phyloP scores from a whole-genome alignment of 2,329 filamentous ascomycete species.

The Hysterium pulicare region DNA sequence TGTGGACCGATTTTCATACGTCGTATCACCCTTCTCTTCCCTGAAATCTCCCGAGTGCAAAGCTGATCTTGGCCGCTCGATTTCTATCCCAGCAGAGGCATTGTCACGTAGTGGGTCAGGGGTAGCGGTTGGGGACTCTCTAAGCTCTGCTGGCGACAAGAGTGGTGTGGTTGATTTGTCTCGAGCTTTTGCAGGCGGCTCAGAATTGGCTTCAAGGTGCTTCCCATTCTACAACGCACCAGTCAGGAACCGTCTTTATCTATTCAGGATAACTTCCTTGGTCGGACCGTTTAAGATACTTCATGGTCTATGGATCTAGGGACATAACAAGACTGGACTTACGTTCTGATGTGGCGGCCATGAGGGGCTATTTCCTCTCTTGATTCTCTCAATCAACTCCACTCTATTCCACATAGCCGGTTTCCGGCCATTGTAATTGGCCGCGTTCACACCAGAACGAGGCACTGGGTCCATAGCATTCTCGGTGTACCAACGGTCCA shows the following conservation, averaged over 20 bases:
- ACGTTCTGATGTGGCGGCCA: constrained; percentile 68
- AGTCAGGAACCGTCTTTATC: too few species aligned
- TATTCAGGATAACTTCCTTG: too few species aligned
- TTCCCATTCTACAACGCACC: constrained; percentile 14
- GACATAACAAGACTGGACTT: constrained; percentile 10
- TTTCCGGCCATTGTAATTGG: constrained; percentile 20
- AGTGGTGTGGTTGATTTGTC: constrained; percentile 31
- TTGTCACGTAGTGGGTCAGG: constrained; percentile 25
- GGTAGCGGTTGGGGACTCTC: constrained; percentile 27
- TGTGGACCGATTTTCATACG: constrained; percentile 13
- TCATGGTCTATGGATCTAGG: background rate
- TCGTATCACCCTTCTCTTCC: constrained; percentile 41
- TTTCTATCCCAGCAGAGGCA: constrained; percentile 48
- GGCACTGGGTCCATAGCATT: constrained; percentile 3
- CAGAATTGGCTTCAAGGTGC: constrained; percentile 10
- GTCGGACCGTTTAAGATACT: background rate
- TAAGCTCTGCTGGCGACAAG: constrained; percentile 33
- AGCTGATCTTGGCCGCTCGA: constrained; percentile 77
- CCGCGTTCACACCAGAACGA: constrained; percentile 10
- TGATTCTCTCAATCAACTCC: constrained; percentile 80
- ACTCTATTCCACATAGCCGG: constrained; percentile 56
- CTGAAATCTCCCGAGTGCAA: constrained; percentile 62
- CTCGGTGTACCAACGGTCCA: constrained; percentile 10
- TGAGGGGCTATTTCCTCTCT: constrained; percentile 70
- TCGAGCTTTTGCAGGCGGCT: constrained; percentile 20